phyloP scores from a whole-genome alignment of 1,284 basidiomycete species.

The Leccinum angustisporum region DNA sequence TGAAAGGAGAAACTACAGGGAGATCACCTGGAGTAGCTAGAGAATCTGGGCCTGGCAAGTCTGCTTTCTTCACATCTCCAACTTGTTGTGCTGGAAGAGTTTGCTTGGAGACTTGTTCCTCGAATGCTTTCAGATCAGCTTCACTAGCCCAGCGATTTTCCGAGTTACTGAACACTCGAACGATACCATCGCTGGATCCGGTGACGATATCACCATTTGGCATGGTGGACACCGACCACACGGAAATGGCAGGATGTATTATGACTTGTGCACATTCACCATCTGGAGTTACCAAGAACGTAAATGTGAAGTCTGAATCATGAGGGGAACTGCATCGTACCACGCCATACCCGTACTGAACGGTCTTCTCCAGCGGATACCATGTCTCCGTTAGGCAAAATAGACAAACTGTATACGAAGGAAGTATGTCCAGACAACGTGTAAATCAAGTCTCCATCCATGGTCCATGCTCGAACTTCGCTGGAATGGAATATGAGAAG shows the following conservation, averaged over 20 bases:
- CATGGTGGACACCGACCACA: conserved; percentile 88
- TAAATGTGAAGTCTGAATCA: background rate
- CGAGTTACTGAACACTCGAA: conserved; percentile 84
- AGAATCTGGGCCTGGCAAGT: conserved; percentile 85
- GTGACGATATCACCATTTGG: conserved; percentile 89
- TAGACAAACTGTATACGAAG: conserved; percentile 90
- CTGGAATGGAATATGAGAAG: conserved; percentile 40
- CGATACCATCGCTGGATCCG: conserved; percentile 83
- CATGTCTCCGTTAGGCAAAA: conserved; percentile 75
- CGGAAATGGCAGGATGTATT: conserved; percentile 89
- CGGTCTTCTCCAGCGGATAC: conserved; percentile 84
- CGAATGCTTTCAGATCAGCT: conserved; percentile 67
- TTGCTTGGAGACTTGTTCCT: conserved; percentile 71
- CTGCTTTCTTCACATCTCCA: conserved; percentile 89
- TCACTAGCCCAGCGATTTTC: conserved; percentile 74
- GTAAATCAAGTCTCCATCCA: conserved; percentile 75
- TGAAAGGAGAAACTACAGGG: background rate
- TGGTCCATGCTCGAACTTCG: conserved; percentile 89
- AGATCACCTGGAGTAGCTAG: conserved; percentile 64
- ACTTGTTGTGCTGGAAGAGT: conserved; percentile 77
- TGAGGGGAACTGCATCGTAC: conserved; percentile 34
- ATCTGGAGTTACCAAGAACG: conserved; percentile 38
- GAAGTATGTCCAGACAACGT: conserved; percentile 91
- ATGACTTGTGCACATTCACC: conserved; percentile 85
- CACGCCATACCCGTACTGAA: conserved; percentile 77